These are phyloP conservation scores for Podaxis sp. DNA, from an alignment of 768 basidiomycete genomes.

Conservation along the genomic window DNA sequence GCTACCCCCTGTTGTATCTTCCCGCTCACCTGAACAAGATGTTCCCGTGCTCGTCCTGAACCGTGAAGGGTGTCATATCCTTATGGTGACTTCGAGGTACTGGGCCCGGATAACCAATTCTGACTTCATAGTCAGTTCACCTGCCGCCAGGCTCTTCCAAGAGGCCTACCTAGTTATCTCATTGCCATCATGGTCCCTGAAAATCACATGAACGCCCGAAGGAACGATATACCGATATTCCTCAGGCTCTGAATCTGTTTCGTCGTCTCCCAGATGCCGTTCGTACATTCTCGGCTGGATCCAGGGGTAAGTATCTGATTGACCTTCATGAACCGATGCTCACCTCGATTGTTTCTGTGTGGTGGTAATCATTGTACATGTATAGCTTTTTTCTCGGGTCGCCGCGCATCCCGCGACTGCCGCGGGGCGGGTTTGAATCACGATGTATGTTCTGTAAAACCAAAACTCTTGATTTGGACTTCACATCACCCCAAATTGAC, in stretches of 20 bases:
- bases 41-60: conserved; percentile 57
- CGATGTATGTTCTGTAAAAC: not conserved
- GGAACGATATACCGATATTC: conserved; percentile 62
- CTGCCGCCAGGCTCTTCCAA: not conserved
- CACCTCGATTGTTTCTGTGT: conserved; percentile 21
- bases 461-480: not conserved
- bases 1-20: not conserved
- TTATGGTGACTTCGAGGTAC: not conserved
- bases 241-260: conserved; percentile 28
- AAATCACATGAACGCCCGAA: conserved; percentile 60
- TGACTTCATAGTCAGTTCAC: not conserved
- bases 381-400: conserved; percentile 7
- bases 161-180: conserved; percentile 55
- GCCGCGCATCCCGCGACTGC: not conserved
- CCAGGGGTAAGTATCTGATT: not conserved
- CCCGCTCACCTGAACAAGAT: conserved; percentile 52
- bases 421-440: not conserved
- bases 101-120: conserved; percentile 9
- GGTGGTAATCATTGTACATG: conserved; percentile 9
- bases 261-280: conserved; percentile 19
- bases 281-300: conserved; percentile 13
- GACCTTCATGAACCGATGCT: not conserved
- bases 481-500: not conserved
- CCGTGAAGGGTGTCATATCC: conserved; percentile 43
- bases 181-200: conserved; percentile 63